Evolutionary conservation across 106 monocot genomes (phyloP), one percentile per base, ranked within the genome.

Genomic region (Apostasia ramifera): DNA sequence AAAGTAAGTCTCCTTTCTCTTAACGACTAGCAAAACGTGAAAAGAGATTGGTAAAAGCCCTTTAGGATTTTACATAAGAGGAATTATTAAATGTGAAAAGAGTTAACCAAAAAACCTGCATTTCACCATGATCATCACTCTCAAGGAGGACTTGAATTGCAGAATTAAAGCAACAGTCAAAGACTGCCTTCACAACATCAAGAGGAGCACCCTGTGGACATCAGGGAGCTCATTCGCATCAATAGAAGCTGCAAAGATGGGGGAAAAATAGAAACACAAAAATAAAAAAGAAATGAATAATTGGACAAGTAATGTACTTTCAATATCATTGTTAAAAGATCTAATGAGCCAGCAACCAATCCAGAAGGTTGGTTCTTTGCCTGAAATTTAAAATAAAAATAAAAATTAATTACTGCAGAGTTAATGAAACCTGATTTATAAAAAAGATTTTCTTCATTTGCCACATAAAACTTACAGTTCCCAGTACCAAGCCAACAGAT

Each of bases 61-160:
- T 26, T 65, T 41, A 65, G 37, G 48, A n/a, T 37, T 37, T 37
- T 37, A 47, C 8, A 65, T 44, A 63, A 63, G 44, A 13, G 45
- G 14, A 1, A 63, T 44, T 2, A 4, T 63, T 44, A 63, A 13
- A 2, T 55, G 50, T 8, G 40, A 40, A 63, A 54, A 71, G 53
- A 11, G 40, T 41, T 66, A 57, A 45, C 15, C 5, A 53, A 52
- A 37, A n/a, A 47, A 89, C 97, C 92, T 98, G 97, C 89, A 93
- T 78, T 79, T 87, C 92, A 71, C 85, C 79, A 80, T 98, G 86
- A 78, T 98, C 97, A 70, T 92, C 85, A 76, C 84, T 93, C 81
- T 79, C 73, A 39, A 92, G 83, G 69, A 98, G 65, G 59, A 98
- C 73, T 73, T 73, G 79, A 52, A 85, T 67, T 38, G 79, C 76